A percentile compares a stretch with the other conserved stretches of the same genome.
These are phyloP conservation scores for Pyrenochaeta sp. DNA, from an alignment of 2,329 filamentous ascomycete species.

Conservation along the genomic window DNA sequence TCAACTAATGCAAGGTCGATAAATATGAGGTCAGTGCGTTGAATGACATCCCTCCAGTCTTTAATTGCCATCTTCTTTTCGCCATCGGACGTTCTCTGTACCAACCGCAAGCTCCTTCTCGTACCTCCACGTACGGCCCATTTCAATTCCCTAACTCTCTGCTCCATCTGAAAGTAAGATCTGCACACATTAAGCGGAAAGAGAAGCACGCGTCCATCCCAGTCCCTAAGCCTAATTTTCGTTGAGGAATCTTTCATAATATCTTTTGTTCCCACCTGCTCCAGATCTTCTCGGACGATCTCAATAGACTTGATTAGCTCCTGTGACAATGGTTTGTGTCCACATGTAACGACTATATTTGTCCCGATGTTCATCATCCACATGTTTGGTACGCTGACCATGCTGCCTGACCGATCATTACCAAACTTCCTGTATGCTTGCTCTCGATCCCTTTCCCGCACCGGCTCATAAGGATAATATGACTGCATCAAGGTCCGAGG, in stretches of 20 bases:
- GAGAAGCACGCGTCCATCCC: slow-evolving; percentile 28
- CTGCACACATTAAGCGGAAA: slow-evolving; percentile 31
- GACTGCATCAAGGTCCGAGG: slow-evolving; percentile 42
- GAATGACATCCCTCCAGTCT: slow-evolving; percentile 32
- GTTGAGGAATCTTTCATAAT: slow-evolving; percentile 10
- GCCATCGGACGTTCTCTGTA: slow-evolving; percentile 8
- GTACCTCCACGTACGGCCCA: not conserved
- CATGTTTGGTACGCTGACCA: slow-evolving; percentile 40
- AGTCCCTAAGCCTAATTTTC: slow-evolving; percentile 33
- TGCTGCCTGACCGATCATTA: slow-evolving; percentile 17
- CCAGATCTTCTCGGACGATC: slow-evolving; percentile 30
- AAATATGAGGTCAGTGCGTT: slow-evolving; percentile 23
- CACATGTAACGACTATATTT: slow-evolving; percentile 37
- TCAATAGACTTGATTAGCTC: slow-evolving; percentile 39
- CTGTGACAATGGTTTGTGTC: slow-evolving; percentile 29
- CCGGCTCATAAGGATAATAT: slow-evolving; percentile 43
- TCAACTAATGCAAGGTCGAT: slow-evolving; percentile 28
- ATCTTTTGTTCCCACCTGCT: slow-evolving; percentile 7
- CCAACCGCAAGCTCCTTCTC: slow-evolving; percentile 12
- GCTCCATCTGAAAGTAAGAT: slow-evolving; percentile 44
- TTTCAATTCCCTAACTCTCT: slow-evolving; percentile 32
- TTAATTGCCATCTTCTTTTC: slow-evolving; percentile 18
- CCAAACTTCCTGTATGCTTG: slow-evolving; percentile 39
- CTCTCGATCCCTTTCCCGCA: slow-evolving; percentile 40
- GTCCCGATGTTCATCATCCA: slow-evolving; percentile 44